Evolutionary conservation across 2,329 filamentous ascomycete genomes (phyloP).

Genomic region (Colletotrichum sidae): DNA sequence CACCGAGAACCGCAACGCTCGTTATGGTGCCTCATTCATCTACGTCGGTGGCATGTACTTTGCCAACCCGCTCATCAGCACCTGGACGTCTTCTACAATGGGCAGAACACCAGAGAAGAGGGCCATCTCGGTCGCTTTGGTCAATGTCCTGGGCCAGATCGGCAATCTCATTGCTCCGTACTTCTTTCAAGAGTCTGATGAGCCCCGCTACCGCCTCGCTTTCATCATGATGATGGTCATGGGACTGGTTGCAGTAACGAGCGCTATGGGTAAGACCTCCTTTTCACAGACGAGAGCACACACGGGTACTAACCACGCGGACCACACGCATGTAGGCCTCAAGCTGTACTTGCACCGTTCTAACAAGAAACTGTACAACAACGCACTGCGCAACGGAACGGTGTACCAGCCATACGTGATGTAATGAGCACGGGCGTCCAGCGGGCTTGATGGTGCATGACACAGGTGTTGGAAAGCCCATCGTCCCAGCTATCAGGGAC

Average conservation of each 20-base stretch:
- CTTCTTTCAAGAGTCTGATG: constrained; percentile 42
- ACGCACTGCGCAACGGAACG: constrained; percentile 35
- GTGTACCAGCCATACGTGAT: constrained; percentile 38
- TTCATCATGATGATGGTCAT: constrained; percentile 41
- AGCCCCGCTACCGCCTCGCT: constrained; percentile 41
- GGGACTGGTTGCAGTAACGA: constrained; percentile 18
- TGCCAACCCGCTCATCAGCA: constrained; percentile 38
- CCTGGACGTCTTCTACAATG: constrained; percentile 39
- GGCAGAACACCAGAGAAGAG: constrained; percentile 42
- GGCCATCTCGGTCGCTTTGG: constrained; percentile 40
- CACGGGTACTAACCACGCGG: too few species aligned
- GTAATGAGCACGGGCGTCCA: neutral
- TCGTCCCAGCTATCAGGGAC: too few species aligned
- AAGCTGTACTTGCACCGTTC: constrained; percentile 37
- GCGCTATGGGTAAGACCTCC: constrained; percentile 16
- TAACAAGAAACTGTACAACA: constrained; percentile 38
- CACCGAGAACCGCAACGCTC: constrained; percentile 37
- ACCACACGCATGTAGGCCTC: neutral
- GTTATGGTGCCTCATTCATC: constrained; percentile 40
- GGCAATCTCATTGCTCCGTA: constrained; percentile 44
- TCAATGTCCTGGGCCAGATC: constrained; percentile 35
- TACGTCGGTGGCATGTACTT: constrained; percentile 39
- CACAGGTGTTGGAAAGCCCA: too few species aligned
- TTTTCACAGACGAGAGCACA: too few species aligned
- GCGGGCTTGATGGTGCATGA: too few species aligned